Percentiles rank a stretch among this genome's conserved stretches.
Conservation (phyloP, 805 yeast species). For the Deakozyma indianensis region DNA sequence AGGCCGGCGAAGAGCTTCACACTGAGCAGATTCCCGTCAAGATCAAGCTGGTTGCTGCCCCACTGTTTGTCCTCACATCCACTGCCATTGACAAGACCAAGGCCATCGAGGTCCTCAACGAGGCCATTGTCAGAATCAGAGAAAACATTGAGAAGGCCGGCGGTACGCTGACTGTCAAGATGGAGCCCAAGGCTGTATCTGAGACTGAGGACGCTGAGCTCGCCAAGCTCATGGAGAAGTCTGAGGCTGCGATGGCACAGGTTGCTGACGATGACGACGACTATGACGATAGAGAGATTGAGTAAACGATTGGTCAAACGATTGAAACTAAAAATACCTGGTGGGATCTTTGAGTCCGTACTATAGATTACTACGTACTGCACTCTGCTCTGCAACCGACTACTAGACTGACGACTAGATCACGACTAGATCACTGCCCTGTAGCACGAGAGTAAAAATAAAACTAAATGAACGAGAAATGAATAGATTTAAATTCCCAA, state of each 20-base stretch:
- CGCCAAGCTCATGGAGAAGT: slow-evolving; percentile 86
- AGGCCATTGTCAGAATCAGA: slow-evolving; percentile 66
- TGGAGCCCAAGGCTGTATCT: slow-evolving; percentile 98
- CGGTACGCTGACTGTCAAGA: slow-evolving; percentile 81
- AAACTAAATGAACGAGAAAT: too few species aligned
- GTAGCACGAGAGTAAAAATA: too few species aligned
- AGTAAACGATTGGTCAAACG: too few species aligned
- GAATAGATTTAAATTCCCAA: too few species aligned
- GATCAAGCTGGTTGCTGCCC: slow-evolving; percentile 94
- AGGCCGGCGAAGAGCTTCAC: slow-evolving; percentile 71
- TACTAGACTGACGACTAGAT: too few species aligned
- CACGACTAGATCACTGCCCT: too few species aligned
- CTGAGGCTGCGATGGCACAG: slow-evolving; percentile 76
- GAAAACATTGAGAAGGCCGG: slow-evolving; percentile 57
- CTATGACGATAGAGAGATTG: slow-evolving; percentile 25
- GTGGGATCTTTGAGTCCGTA: too few species aligned
- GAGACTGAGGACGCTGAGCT: slow-evolving; percentile 97
- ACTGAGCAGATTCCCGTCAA: slow-evolving; percentile 80
- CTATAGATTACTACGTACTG: too few species aligned
- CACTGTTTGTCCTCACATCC: slow-evolving; percentile 84
- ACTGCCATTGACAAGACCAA: slow-evolving; percentile 83
- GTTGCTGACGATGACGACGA: slow-evolving; percentile 68
- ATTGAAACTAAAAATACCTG: too few species aligned
- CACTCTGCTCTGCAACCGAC: too few species aligned
- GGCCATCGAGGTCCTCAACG: slow-evolving; percentile 67